Percentiles rank a stretch among this genome's conserved stretches.
phyloP scores from a whole-genome alignment of 352 stramenopile species.

The Pythium phragmiticola region DNA sequence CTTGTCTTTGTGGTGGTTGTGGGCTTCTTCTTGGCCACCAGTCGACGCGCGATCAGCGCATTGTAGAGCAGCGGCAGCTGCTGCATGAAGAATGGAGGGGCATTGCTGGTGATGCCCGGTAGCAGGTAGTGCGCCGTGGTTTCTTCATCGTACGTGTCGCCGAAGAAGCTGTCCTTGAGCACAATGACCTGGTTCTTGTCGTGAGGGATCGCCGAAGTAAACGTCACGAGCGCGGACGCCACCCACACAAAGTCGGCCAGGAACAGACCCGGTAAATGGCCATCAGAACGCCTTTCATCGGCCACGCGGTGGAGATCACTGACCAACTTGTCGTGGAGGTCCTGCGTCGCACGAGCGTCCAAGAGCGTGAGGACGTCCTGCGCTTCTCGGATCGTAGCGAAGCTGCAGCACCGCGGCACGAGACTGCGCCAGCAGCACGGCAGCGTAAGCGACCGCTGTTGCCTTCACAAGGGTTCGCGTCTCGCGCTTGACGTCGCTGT shows the following conservation, averaged over 20 bases:
- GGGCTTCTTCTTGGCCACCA: not conserved
- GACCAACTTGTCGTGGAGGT: not conserved
- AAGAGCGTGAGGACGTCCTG: slow-evolving; percentile 5
- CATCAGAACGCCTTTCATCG: not conserved
- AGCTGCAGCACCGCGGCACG: not conserved
- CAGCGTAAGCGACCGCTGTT: not conserved
- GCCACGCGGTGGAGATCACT: not conserved
- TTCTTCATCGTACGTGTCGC: slow-evolving; percentile 17
- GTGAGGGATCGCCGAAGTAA: slow-evolving; percentile 3
- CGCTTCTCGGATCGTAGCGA: not conserved
- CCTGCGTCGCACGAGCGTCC: not conserved
- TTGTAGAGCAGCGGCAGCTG: slow-evolving; percentile 17
- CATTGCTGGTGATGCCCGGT: not conserved
- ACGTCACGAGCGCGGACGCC: not conserved
- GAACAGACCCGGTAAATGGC: not conserved
- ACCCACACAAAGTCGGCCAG: slow-evolving; percentile 12
- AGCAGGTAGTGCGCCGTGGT: slow-evolving; percentile 4
- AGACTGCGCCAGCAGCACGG: slow-evolving; percentile 7
- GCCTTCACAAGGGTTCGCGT: slow-evolving; percentile 11
- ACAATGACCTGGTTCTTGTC: not conserved
- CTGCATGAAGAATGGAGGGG: slow-evolving; percentile 10
- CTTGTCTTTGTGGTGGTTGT: no score
- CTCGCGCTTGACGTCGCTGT: slow-evolving; percentile 3
- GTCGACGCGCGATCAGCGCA: not conserved
- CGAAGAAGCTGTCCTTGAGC: slow-evolving; percentile 9